These are phyloP conservation scores for Zostera marina DNA, from an alignment of 116 monocot species.

Conservation along the genomic window DNA sequence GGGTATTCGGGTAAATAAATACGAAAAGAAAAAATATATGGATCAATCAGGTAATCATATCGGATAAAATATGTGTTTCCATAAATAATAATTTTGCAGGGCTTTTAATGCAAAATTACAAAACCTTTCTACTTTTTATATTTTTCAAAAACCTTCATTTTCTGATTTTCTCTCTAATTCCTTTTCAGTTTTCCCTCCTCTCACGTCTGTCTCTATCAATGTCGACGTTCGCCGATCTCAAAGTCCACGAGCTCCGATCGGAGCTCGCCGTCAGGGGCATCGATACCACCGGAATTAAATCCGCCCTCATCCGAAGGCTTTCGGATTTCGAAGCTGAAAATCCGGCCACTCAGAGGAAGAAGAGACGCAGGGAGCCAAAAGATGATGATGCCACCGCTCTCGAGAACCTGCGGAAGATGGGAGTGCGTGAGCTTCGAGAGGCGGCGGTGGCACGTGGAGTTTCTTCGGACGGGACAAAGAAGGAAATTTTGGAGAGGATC, in stretches of 20 bases:
- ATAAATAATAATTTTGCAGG: no score
- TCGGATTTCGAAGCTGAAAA: conserved; percentile 6
- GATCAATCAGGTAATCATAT: no score
- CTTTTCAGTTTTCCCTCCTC: not conserved
- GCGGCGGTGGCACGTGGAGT: conserved; percentile 27
- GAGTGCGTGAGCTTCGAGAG: conserved; percentile 32
- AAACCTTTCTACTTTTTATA: not conserved
- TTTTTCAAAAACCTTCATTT: not conserved
- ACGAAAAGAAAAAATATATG: no score
- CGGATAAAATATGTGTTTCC: no score
- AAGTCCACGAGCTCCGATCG: conserved; percentile 44
- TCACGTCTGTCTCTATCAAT: conserved; percentile 2
- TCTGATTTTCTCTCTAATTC: not conserved
- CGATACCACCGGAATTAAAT: conserved; percentile 31
- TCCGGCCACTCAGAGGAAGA: conserved; percentile 14
- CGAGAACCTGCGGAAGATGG: conserved; percentile 15
- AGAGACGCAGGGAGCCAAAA: conserved; percentile 17
- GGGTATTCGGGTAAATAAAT: no score
- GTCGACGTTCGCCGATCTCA: conserved; percentile 25
- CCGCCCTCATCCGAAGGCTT: conserved; percentile 36
- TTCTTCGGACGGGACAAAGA: conserved; percentile 28
- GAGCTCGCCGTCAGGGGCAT: conserved; percentile 44
- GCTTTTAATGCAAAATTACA: no score
- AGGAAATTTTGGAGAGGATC: conserved; percentile 38
- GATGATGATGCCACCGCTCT: conserved; percentile 3